Percentiles rank a stretch among this genome's conserved stretches.
phyloP scores from a whole-genome alignment of 805 yeast genomes.

The Candida ortonii region DNA sequence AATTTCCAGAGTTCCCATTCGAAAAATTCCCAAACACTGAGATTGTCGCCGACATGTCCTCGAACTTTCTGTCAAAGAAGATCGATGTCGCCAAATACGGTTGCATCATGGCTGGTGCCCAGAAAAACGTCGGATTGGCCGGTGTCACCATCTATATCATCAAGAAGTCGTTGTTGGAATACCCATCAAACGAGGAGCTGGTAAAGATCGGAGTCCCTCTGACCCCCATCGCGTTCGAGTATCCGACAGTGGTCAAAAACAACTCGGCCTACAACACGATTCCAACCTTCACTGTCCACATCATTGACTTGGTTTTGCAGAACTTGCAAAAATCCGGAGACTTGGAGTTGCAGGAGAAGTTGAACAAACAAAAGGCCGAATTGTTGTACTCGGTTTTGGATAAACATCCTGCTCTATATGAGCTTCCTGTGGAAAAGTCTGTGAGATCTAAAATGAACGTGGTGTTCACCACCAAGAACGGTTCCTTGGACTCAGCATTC shows the following conservation, averaged over 20 bases:
- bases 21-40: slow-evolving; percentile 66
- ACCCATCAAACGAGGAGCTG: slow-evolving; percentile 62
- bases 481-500: slow-evolving; percentile 62
- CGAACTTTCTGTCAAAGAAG: slow-evolving; percentile 79
- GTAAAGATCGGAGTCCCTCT: slow-evolving; percentile 63
- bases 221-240: slow-evolving; percentile 85
- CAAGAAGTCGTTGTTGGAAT: slow-evolving; percentile 72
- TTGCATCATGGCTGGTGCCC: slow-evolving; percentile 95
- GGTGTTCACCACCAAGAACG: slow-evolving; percentile 73
- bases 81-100: slow-evolving; percentile 85
- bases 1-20: slow-evolving; percentile 53
- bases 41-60: slow-evolving; percentile 91
- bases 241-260: slow-evolving; percentile 80
- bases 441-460: slow-evolving; percentile 89
- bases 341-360: slow-evolving; percentile 52
- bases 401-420: slow-evolving; percentile 59
- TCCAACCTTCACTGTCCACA: slow-evolving; percentile 88
- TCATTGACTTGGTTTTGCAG: slow-evolving; percentile 74
- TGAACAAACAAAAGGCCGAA: slow-evolving; percentile 60
- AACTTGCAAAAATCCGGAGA: slow-evolving; percentile 71
- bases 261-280: slow-evolving; percentile 95
- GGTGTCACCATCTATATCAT: slow-evolving; percentile 91
- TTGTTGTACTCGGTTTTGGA: slow-evolving; percentile 66
- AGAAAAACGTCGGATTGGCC: slow-evolving; percentile 95
- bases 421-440: slow-evolving; percentile 58